Conservation (phyloP, 1,139 yeast species). For the Candida sp. region DNA sequence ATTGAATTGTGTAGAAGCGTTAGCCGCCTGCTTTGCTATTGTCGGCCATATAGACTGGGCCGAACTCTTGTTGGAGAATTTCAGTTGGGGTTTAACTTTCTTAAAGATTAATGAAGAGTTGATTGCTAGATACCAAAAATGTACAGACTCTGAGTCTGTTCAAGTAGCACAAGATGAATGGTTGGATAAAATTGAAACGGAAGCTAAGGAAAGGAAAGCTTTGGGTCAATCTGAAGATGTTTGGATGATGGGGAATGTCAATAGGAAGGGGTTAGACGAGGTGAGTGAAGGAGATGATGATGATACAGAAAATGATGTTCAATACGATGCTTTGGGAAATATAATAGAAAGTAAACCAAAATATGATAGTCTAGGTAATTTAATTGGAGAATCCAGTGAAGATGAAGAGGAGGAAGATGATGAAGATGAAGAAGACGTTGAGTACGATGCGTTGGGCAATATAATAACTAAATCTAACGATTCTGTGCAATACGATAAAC, state of each 20-base stretch:
- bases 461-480: conserved; percentile 5
- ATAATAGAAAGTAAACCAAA: conserved; percentile 3
- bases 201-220: conserved; percentile 60
- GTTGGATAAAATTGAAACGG: conserved; percentile 66
- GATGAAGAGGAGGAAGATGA: no score
- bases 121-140: conserved; percentile 66
- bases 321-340: conserved; percentile 14
- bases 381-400: conserved; percentile 3
- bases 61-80: conserved; percentile 63
- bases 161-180: conserved; percentile 72
- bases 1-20: conserved; percentile 92
- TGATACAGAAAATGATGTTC: conserved; percentile 7
- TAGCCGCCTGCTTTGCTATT: conserved; percentile 96
- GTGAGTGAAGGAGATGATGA: conserved; percentile 6
- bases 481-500: conserved; percentile 10
- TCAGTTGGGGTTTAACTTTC: conserved; percentile 92
- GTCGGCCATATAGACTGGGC: conserved; percentile 95
- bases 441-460: conserved; percentile 2
- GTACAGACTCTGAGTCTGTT: conserved; percentile 80
- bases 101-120: conserved; percentile 80
- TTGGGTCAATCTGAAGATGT: conserved; percentile 55
- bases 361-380: conserved; percentile 2
- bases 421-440: no score
- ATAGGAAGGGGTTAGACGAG: conserved; percentile 29
- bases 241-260: conserved; percentile 80